Evolutionary conservation across 2,329 filamentous ascomycete species (phyloP).

Genomic region (Trichoderma sp.): DNA sequence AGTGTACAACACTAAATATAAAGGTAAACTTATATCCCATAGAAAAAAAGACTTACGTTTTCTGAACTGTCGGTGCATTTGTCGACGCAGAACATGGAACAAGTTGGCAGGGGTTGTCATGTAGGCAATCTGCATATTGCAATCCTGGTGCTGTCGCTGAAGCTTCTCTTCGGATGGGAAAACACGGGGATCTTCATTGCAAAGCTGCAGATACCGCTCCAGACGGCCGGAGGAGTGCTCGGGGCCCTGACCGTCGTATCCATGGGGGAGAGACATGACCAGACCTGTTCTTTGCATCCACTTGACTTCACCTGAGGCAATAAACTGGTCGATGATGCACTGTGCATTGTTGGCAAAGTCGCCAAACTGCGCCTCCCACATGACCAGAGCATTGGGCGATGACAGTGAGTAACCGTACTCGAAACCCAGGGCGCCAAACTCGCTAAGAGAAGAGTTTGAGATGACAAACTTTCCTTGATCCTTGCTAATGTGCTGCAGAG

Average conservation of each 20-base stretch:
- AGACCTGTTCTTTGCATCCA: conserved; percentile 98
- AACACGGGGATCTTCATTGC: conserved; percentile 92
- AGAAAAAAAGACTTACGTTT: conserved; percentile 68
- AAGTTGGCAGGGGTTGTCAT: conserved; percentile 95
- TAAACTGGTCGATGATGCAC: conserved; percentile 98
- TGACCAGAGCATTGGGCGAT: conserved; percentile 93
- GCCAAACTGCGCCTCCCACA: conserved; percentile 99
- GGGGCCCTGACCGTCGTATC: conserved; percentile 96
- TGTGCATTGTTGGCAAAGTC: conserved; percentile 99
- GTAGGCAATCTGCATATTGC: conserved; percentile 98
- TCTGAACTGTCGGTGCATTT: conserved; percentile 99
- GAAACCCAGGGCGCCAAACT: conserved; percentile 78
- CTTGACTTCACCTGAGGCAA: conserved; percentile 95
- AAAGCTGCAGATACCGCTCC: conserved; percentile 94
- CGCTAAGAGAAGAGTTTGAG: conserved; percentile 83
- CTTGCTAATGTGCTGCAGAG: conserved; percentile 81
- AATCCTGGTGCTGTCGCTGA: conserved; percentile 96
- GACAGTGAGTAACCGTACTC: conserved; percentile 98
- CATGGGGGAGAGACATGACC: conserved; percentile 93
- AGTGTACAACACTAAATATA: neutral
- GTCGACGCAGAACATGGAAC: conserved; percentile 93
- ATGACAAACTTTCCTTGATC: conserved; percentile 96
- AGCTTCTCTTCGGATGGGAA: conserved; percentile 88
- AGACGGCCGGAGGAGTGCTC: conserved; percentile 97
- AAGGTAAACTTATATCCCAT: neutral